phyloP scores from a whole-genome alignment of 73 alveolate species.

The Uronychia binucleata region DNA sequence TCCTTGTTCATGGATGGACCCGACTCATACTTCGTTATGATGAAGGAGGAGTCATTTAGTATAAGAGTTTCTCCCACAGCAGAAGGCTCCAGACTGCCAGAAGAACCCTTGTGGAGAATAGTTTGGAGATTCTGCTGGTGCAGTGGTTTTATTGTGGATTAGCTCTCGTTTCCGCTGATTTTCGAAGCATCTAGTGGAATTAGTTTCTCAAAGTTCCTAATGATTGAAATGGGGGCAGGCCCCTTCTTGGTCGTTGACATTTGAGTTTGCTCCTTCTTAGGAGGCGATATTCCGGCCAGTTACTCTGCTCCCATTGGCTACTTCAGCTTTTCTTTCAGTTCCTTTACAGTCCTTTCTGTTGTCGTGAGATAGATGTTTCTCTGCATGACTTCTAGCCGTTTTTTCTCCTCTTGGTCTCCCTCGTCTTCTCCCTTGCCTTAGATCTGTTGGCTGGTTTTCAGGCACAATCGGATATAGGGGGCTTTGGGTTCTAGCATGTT shows the following conservation, averaged over 20 bases:
- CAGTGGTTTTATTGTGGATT: no score
- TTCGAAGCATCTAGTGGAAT: not conserved
- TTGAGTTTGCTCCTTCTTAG: not conserved
- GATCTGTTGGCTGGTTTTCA: not conserved
- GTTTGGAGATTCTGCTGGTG: no score
- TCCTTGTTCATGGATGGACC: not conserved
- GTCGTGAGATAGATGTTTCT: not conserved
- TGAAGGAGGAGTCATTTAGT: not conserved
- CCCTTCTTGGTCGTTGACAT: not conserved
- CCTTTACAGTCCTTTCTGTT: not conserved
- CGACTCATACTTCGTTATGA: not conserved
- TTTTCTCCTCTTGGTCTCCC: not conserved
- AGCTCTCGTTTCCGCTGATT: no score
- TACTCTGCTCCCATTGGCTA: not conserved
- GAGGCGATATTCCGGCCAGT: not conserved
- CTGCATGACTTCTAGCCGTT: not conserved
- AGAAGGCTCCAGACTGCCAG: no score
- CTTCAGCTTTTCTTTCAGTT: not conserved
- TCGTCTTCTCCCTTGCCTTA: not conserved
- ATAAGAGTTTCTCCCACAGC: no score
- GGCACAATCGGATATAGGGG: constrained; percentile 12
- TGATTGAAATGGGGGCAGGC: not conserved
- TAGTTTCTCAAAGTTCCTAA: not conserved
- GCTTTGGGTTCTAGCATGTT: constrained; percentile 3
- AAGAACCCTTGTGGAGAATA: no score